A percentile compares a stretch with the other conserved stretches of the same genome.
These are phyloP conservation scores for Talaromyces verruculosus DNA, from an alignment of 2,329 filamentous ascomycete genomes.

Conservation along the genomic window DNA sequence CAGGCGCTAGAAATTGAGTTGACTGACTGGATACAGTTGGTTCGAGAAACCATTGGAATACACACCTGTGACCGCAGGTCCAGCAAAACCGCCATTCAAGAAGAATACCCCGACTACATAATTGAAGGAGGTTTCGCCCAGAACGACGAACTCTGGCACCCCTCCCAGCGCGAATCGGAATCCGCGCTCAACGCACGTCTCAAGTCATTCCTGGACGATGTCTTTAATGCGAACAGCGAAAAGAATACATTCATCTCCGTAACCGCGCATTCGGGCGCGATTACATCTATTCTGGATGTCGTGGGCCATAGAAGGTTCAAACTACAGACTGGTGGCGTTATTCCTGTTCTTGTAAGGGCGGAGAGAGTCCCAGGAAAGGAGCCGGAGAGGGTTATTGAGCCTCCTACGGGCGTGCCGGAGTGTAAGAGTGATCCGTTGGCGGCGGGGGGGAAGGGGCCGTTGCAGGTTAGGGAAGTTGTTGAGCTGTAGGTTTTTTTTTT, in stretches of 20 bases:
- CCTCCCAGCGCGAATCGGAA: slow-evolving; percentile 51
- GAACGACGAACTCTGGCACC: slow-evolving; percentile 54
- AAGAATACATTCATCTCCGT: slow-evolving; percentile 54
- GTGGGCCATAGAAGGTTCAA: slow-evolving; percentile 49
- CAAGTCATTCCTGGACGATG: slow-evolving; percentile 51
- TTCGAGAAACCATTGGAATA: slow-evolving; percentile 60
- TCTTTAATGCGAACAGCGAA: slow-evolving; percentile 43
- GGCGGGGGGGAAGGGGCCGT: neutral
- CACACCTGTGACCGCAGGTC: slow-evolving; percentile 63
- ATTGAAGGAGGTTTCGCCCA: slow-evolving; percentile 58
- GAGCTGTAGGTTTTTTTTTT: neutral
- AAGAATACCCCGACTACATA: slow-evolving; percentile 50
- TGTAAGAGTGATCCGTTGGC: slow-evolving; percentile 25
- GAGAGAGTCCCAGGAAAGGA: slow-evolving; percentile 30
- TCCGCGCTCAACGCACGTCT: slow-evolving; percentile 50
- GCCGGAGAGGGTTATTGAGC: slow-evolving; percentile 27
- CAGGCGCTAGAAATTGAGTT: neutral
- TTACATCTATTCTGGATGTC: slow-evolving; percentile 53
- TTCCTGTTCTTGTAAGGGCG: slow-evolving; percentile 53
- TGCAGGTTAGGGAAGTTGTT: slow-evolving; percentile 16
- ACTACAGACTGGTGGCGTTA: slow-evolving; percentile 52
- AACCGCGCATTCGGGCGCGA: slow-evolving; percentile 61
- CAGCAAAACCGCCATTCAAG: slow-evolving; percentile 48
- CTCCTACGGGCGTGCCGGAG: slow-evolving; percentile 28
- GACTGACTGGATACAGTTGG: slow-evolving; percentile 33